Base-by-base conservation (phyloP, 106 monocot genomes). In the Allium sativum region DNA sequence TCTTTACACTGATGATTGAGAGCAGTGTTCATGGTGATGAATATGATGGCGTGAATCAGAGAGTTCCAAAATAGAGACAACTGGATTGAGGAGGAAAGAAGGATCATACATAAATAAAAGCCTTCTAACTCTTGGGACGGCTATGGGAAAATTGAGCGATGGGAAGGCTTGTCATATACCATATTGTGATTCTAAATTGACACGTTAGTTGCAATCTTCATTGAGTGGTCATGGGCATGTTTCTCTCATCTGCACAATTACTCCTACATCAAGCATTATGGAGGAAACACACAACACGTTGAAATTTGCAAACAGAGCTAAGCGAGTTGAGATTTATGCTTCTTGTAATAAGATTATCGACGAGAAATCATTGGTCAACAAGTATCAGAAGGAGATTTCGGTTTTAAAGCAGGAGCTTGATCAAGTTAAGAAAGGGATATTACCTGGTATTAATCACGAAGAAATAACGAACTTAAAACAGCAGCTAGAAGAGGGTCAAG, bases 241-340 rank as follows among this genome's bases (percentile, higher is more conserved):
- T 7, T 98, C 96, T 12, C 88, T 98, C 21, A 98, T 98, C 66
- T 98, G 96, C 60, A 98, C 87, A 41, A 75, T 98, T 53, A 98
- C 96, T 70, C 96, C 96, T 53, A 91, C 96, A 80, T 91, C 96
- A 40, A 98, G 96, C 68, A 98, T 78, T 55, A 78, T 77, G 72
- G 96, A 98, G 64, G 98, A 98, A 72, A 98, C 98, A 42, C 98
- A 98, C 70, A 98, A 98, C 62, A 98, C 98, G 40, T 60, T 98
- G 64, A 98, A 98, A 77, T 98, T 98, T 71, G 98, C 98, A 48
- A 98, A 84, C 76, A 88, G 98, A 69, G 98, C 98, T 74, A 98
- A 98, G 66, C 78, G 85, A 62, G 88, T 98, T 64, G 98, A 98
- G 62, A 98, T 92, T 65, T 88, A 74, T 78, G 98, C 98, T 53